Conservation (phyloP, 441 rosid species). For the Brassica balearica region DNA sequence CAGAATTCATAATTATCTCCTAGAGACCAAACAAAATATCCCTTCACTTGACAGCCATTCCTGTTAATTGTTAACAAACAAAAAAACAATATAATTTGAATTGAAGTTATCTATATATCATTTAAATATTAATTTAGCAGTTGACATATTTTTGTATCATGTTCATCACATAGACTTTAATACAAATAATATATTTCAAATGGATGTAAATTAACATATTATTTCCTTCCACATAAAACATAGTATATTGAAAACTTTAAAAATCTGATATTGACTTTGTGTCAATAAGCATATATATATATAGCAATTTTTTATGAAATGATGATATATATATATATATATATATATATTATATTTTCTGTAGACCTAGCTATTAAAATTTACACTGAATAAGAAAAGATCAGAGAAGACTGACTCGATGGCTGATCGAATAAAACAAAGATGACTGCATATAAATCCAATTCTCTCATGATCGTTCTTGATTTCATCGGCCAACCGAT, state of each 20-base stretch:
- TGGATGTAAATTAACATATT: neutral
- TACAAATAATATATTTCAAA: neutral
- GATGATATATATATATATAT: too few species aligned
- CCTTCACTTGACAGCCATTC: constrained; percentile 32
- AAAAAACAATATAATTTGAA: neutral
- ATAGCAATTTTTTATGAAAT: too few species aligned
- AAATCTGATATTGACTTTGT: neutral
- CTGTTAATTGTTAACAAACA: neutral
- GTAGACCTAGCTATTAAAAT: neutral
- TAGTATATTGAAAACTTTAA: neutral
- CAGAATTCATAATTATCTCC: constrained; percentile 34
- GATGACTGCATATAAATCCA: constrained; percentile 25
- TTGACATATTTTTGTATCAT: neutral
- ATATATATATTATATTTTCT: neutral
- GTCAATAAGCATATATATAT: neutral
- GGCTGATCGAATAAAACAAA: constrained; percentile 27
- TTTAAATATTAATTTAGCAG: neutral
- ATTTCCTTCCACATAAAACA: neutral
- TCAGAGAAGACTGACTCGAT: constrained; percentile 18
- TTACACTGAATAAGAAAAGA: neutral
- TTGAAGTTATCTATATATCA: neutral
- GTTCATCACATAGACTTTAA: neutral
- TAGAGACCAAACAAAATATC: constrained; percentile 35
- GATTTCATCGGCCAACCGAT: neutral
- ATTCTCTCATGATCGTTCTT: constrained; percentile 23